Base-by-base conservation (phyloP, 805 yeast genomes). In the Geotrichum ghanense region DNA sequence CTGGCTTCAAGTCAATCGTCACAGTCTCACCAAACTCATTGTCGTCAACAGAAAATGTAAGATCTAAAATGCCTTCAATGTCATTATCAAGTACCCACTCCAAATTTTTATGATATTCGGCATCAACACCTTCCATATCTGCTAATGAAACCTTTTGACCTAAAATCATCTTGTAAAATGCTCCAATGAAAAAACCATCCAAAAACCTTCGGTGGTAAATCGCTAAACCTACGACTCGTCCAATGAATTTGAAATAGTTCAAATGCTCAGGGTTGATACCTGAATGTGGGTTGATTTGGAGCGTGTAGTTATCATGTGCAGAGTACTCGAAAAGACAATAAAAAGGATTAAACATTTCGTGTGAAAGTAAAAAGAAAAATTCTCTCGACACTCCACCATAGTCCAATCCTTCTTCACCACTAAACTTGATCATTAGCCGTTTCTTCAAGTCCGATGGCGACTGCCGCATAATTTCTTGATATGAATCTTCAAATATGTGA, bases 351-450 rank as follows among this genome's bases (percentile, higher is more conserved):
- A 92, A 92, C 96, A 92, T 92, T 67, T 92, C 97, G 64, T 92
- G 98, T 2, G 97, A 89, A 55, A 92, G 73, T 62, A 89, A 74
- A 70, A 89, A 92, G 81, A 92, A 92, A 66, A 87, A 92, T 67
- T 92, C 99, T 71, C 99, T 78, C 24, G 97, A 87, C 52, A 92
- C 97, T 64, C 99, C 99, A 75, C 99, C 99, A 63, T 92, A 92
- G 72, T 92, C 99, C 58, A 92, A 76, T 66, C 98, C 99, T 72
- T 92, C 99, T 71, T 92, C 99, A 51, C 98, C 98, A 57, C 92
- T 98, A 60, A 92, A 92, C 65, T 90, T 88, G 67, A 92, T 92
- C 98, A 92, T 92, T 53, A 92, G 72, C 63, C 98, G 77, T 73
- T 92, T 92, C 76, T 92, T 94, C 69, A 92, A 76, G 63, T 92